These are phyloP conservation scores for Ascochyta koolunga DNA, from an alignment of 2,329 filamentous ascomycete genomes.

Conservation along the genomic window DNA sequence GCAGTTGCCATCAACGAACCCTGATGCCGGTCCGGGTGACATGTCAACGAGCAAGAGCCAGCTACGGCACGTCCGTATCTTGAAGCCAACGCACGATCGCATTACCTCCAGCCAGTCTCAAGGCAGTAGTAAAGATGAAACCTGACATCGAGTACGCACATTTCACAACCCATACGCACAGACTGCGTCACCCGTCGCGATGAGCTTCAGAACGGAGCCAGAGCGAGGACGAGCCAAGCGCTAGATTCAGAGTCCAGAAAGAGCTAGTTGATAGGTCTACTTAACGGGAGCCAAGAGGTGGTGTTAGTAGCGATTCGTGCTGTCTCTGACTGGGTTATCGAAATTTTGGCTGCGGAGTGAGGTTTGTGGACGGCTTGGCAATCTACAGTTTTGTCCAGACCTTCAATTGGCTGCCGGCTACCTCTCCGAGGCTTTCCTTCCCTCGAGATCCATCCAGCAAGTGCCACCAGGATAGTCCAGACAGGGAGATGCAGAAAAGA, in stretches of 20 bases:
- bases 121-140: constrained; percentile 5
- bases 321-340: constrained; percentile 11
- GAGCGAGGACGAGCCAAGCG: not conserved
- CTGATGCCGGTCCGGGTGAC: not conserved
- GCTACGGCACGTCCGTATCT: not conserved
- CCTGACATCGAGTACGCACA: constrained; percentile 1
- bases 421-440: not conserved
- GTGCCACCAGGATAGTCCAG: not conserved
- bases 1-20: not conserved
- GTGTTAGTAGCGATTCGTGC: constrained; percentile 14
- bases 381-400: constrained; percentile 1
- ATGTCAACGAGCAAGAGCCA: not conserved
- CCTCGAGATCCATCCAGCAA: not conserved
- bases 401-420: constrained; percentile 6
- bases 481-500: not conserved
- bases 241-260: constrained; percentile 3
- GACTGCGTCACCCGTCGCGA: constrained; percentile 3
- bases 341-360: constrained; percentile 17
- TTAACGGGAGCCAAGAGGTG: constrained; percentile 11
- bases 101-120: not conserved
- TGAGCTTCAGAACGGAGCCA: constrained; percentile 3
- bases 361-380: constrained; percentile 17
- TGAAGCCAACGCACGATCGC: not conserved
- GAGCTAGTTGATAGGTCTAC: constrained; percentile 8
- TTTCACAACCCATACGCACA: constrained; percentile 13